Evolutionary conservation across 371 early-diverging fungal genomes (phyloP), one percentile per base, ranked within the genome.

Genomic region (Syncephalastrum racemosum): DNA sequence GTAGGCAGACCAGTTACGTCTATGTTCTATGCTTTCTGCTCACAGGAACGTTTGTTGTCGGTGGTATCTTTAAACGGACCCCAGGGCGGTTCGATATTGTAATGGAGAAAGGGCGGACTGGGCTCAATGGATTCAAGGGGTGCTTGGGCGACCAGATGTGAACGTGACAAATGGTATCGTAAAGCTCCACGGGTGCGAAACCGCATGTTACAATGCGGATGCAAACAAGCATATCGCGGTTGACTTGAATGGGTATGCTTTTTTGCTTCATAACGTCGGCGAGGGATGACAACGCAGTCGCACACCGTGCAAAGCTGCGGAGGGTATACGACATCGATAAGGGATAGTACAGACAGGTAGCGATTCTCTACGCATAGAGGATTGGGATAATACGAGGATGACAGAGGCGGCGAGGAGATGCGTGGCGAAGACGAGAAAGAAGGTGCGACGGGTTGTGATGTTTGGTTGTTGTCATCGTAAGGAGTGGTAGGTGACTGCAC

Each of bases 251-350:
- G 36, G 36, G 36, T 31, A 31, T 31, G 36, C 36, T 31, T 31
- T 12, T 31, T 31, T 31, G 36, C 36, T 31, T 31, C 36, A 31
- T 31, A 31, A 8, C 36, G 36, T 10, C 36, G 36, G 10, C 36
- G 36, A 12, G 36, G 36, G 10, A 31, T 8, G 36, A 31, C 36
- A 4, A 51, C 52, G 23, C 41, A 53, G 22, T 64, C 64, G 31
- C 66, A 66, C 22, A 53, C 23, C 1, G 55, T 24, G 41, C 63
- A 63, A 13, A 63, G 19, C 19, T 22, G 49, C 15, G 58, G 63
- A 15, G 63, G 63, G 58, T 63, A 63, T 4, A 46, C 54, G 20
- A 46, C 54, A 50, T 63, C 59, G 41, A 63, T 58, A 36, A 63
- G 36, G 3, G 66, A 54, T 8, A 66, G 47, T 12, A 66, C 22